Conservation (phyloP, 78 protist species). For the Mantamonas sphyraenae region DNA sequence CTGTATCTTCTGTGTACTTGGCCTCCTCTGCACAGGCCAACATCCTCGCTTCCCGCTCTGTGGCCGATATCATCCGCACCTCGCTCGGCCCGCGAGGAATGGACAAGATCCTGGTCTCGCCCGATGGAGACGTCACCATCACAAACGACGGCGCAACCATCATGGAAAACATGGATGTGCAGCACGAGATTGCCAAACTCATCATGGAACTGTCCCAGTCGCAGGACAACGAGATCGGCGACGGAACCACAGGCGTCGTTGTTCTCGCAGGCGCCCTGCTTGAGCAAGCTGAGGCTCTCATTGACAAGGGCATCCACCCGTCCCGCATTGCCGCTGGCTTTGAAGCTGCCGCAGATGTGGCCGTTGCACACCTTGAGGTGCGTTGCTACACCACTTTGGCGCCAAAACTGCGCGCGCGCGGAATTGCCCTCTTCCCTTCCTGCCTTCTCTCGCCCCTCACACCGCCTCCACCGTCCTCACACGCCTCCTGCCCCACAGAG, state of each 20-base stretch:
- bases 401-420: not conserved
- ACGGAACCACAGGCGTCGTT: slow-evolving; percentile 99
- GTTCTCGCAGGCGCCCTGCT: slow-evolving; percentile 98
- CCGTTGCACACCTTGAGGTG: slow-evolving; percentile 53
- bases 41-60: slow-evolving; percentile 86
- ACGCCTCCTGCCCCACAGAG: too few relatives aligned
- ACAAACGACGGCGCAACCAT: slow-evolving; percentile 99
- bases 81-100: slow-evolving; percentile 95
- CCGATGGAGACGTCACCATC: slow-evolving; percentile 94
- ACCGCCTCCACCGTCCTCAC: too few relatives aligned
- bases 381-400: too few relatives aligned
- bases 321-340: slow-evolving; percentile 88
- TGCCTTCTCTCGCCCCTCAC: too few relatives aligned
- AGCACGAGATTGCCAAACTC: slow-evolving; percentile 92
- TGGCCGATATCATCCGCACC: slow-evolving; percentile 83
- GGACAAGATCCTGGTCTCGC: slow-evolving; percentile 95
- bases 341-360: slow-evolving; percentile 61
- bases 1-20: too few relatives aligned
- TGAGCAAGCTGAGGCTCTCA: slow-evolving; percentile 87
- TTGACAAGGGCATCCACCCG: slow-evolving; percentile 96
- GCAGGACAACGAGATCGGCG: slow-evolving; percentile 99
- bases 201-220: slow-evolving; percentile 94
- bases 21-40: too few relatives aligned
- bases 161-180: slow-evolving; percentile 87
- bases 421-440: not conserved